Percentiles rank a stretch among this genome's conserved stretches.
phyloP scores from a whole-genome alignment of 2,329 filamentous ascomycete species.

The Colletotrichum spaethianum region DNA sequence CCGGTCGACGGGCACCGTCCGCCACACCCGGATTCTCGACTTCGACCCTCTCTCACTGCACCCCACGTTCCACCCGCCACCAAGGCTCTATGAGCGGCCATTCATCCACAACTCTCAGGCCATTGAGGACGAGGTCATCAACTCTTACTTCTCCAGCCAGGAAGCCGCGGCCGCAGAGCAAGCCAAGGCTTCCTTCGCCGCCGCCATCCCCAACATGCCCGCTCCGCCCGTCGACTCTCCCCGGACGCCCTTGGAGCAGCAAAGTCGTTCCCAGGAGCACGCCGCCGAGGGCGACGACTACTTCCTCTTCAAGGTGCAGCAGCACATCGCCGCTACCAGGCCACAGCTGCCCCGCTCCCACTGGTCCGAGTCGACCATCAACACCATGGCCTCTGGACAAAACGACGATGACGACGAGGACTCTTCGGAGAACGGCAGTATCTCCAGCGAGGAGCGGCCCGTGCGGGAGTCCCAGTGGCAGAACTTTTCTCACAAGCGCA shows the following conservation, averaged over 20 bases:
- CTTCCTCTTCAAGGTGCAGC: constrained; percentile 43
- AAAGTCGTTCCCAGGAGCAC: constrained; percentile 22
- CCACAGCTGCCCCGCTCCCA: constrained; percentile 51
- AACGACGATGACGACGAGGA: constrained; percentile 42
- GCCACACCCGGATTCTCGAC: constrained; percentile 37
- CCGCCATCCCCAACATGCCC: constrained; percentile 31
- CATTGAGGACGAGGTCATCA: constrained; percentile 37
- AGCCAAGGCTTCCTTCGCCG: constrained; percentile 18
- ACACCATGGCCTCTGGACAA: constrained; percentile 23
- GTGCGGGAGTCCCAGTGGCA: constrained; percentile 37
- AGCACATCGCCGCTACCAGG: constrained; percentile 32
- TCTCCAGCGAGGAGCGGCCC: constrained; percentile 34
- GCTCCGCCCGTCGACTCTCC: constrained; percentile 38
- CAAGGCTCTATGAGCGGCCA: constrained; percentile 40
- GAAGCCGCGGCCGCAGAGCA: constrained; percentile 20
- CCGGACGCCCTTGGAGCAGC: constrained; percentile 39
- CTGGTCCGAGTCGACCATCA: constrained; percentile 60
- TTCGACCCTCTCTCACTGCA: constrained; percentile 42
- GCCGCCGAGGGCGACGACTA: constrained; percentile 42
- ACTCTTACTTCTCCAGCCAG: constrained; percentile 39
- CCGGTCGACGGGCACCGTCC: constrained; percentile 32
- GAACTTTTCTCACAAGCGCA: constrained; percentile 55
- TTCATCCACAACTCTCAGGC: constrained; percentile 38
- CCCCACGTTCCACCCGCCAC: constrained; percentile 43
- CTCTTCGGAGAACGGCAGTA: constrained; percentile 32